Percentiles rank a stretch among this genome's conserved stretches.
Conservation (phyloP, 1,284 basidiomycete species). For the Microbotryomycetes sp. region DNA sequence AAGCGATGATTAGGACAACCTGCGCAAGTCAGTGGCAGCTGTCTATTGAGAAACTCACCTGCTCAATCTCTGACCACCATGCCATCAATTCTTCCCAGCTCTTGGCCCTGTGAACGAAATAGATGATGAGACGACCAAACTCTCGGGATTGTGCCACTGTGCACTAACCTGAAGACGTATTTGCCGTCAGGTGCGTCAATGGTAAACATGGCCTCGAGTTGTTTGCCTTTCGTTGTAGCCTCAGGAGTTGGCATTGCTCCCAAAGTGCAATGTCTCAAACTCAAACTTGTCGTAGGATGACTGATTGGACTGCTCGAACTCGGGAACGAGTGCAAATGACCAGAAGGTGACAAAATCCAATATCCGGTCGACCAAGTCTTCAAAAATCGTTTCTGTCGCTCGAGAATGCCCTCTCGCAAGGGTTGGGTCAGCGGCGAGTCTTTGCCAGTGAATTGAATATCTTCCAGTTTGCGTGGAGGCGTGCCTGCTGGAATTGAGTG, state of each 20-base stretch:
- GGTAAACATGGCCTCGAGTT: constrained; percentile 7
- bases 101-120: too few relatives aligned
- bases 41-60: neutral
- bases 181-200: constrained; percentile 5
- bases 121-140: too few relatives aligned
- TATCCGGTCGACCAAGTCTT: constrained; percentile 27
- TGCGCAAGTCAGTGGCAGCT: too few relatives aligned
- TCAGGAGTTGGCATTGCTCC: constrained; percentile 28
- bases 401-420: constrained; percentile 23
- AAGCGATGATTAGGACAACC: too few relatives aligned
- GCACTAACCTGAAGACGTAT: neutral
- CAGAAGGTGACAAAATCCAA: constrained; percentile 28
- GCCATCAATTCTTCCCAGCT: neutral
- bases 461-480: neutral
- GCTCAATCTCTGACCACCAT: neutral
- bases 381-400: constrained; percentile 28
- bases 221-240: neutral
- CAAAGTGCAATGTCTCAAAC: constrained; percentile 18
- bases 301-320: neutral
- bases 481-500: constrained; percentile 6
- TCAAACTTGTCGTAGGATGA: constrained; percentile 14
- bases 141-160: too few relatives aligned
- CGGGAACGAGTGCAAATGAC: constrained; percentile 24
- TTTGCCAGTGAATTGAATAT: constrained; percentile 12
- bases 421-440: constrained; percentile 16